A percentile compares a stretch with the other conserved stretches of the same genome.
These are phyloP conservation scores for Lithocarpus polystachyus DNA, from an alignment of 306 rosid species.

Conservation along the genomic window DNA sequence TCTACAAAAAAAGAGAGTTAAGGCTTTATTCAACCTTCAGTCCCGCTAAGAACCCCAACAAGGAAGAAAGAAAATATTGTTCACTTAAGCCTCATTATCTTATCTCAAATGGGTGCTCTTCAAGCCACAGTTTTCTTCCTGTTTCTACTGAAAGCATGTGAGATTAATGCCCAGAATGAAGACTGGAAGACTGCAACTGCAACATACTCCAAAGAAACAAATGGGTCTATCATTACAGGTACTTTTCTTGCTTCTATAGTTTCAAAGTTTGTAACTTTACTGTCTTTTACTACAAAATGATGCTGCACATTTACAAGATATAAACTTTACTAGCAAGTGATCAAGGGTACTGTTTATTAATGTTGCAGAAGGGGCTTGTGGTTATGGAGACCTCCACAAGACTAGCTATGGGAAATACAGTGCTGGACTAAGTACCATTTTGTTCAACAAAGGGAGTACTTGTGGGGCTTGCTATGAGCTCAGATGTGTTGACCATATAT, in stretches of 20 bases:
- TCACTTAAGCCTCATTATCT: slow-evolving; percentile 30
- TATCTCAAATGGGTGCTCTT: slow-evolving; percentile 63
- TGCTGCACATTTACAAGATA: background rate
- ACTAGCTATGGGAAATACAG: slow-evolving; percentile 72
- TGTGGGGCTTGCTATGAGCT: slow-evolving; percentile 97
- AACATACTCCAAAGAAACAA: slow-evolving; percentile 68
- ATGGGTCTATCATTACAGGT: slow-evolving; percentile 81
- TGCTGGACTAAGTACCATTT: slow-evolving; percentile 81
- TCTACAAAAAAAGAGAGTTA: slow-evolving; percentile 12
- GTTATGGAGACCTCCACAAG: slow-evolving; percentile 89
- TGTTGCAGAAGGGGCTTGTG: slow-evolving; percentile 98
- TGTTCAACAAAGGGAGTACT: slow-evolving; percentile 79
- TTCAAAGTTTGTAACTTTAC: background rate
- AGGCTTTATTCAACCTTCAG: slow-evolving; percentile 28
- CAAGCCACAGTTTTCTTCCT: slow-evolving; percentile 48
- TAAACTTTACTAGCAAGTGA: background rate
- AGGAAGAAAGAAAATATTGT: slow-evolving; percentile 24
- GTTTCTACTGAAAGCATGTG: slow-evolving; percentile 39
- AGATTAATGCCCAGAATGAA: slow-evolving; percentile 36
- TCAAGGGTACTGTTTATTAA: slow-evolving; percentile 7
- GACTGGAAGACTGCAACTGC: slow-evolving; percentile 92
- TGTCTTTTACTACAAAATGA: background rate
- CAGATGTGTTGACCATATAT: slow-evolving; percentile 90
- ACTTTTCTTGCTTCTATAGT: slow-evolving; percentile 27
- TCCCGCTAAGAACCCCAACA: slow-evolving; percentile 26